Percentiles rank a stretch among this genome's conserved stretches.
Conservation (phyloP, 441 rosid species). For the Pelargonium myrrhifolium region DNA sequence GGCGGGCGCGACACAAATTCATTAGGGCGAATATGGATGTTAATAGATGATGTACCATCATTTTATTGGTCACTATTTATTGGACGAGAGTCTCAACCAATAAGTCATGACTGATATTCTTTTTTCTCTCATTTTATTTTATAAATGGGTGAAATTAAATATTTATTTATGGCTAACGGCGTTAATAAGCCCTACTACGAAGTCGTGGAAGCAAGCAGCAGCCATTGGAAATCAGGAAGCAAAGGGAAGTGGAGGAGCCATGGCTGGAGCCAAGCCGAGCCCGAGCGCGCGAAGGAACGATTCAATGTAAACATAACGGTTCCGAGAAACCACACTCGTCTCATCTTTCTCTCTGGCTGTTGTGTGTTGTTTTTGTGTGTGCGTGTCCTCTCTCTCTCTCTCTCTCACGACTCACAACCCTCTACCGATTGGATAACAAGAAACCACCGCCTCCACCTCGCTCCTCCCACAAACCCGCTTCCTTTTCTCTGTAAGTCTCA, state of each 20-base stretch:
- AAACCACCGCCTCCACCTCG: conserved; percentile 10
- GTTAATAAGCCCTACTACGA: no score
- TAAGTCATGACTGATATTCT: no score
- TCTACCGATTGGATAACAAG: conserved; percentile 15
- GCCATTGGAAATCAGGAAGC: background rate
- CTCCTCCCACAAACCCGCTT: conserved; percentile 9
- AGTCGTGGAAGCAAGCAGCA: no score
- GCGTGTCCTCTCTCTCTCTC: conserved; percentile 4
- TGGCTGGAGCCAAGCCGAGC: conserved; percentile 28
- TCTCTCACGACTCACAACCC: background rate
- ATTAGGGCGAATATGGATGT: no score
- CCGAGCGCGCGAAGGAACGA: conserved; percentile 32
- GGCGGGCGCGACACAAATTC: no score
- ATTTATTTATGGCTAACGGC: no score
- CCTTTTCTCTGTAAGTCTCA: conserved; percentile 15
- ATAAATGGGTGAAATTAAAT: no score
- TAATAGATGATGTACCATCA: no score
- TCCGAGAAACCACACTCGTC: conserved; percentile 31
- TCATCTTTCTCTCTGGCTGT: conserved; percentile 12
- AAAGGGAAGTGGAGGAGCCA: background rate
- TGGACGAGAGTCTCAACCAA: no score
- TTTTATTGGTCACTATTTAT: no score
- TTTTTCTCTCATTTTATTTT: no score
- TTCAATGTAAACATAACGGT: conserved; percentile 34
- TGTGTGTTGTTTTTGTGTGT: background rate